These are phyloP conservation scores for Centaurea solstitialis DNA, from an alignment of 129 eudicot species.

Conservation along the genomic window DNA sequence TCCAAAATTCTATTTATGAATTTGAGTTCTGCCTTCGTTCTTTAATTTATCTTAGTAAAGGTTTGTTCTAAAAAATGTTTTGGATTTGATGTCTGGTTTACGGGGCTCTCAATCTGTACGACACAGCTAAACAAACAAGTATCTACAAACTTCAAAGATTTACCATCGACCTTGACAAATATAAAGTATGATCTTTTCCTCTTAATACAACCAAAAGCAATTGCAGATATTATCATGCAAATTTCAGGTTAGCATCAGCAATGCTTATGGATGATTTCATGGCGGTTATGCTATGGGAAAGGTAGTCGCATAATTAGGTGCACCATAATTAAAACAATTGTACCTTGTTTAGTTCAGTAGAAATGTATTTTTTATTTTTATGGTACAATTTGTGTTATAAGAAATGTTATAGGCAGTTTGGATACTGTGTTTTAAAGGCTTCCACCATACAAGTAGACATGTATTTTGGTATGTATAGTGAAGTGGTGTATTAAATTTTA, in stretches of 20 bases:
- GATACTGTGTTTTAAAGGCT: not conserved
- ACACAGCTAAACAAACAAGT: not conserved
- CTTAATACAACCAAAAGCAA: not conserved
- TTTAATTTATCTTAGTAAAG: too few species aligned
- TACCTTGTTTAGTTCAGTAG: not conserved
- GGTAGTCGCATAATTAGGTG: not conserved
- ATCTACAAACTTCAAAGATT: not conserved
- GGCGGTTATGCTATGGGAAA: not conserved
- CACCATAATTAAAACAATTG: not conserved
- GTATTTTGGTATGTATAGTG: not conserved
- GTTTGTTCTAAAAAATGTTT: not conserved
- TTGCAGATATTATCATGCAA: not conserved
- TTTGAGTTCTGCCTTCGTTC: not conserved
- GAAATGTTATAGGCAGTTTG: not conserved
- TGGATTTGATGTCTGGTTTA: not conserved
- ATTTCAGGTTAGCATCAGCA: not conserved
- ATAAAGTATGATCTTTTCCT: not conserved
- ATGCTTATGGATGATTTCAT: not conserved
- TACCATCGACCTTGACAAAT: not conserved
- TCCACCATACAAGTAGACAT: not conserved
- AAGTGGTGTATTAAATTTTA: not conserved
- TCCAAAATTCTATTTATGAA: not conserved
- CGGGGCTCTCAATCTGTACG: not conserved
- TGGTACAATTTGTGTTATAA: not conserved
- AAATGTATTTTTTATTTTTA: too few species aligned